A percentile compares a stretch with the other conserved stretches of the same genome.
Evolutionary conservation across 495 filamentous ascomycete genomes (phyloP).

Genomic region (Arthonia radiata): DNA sequence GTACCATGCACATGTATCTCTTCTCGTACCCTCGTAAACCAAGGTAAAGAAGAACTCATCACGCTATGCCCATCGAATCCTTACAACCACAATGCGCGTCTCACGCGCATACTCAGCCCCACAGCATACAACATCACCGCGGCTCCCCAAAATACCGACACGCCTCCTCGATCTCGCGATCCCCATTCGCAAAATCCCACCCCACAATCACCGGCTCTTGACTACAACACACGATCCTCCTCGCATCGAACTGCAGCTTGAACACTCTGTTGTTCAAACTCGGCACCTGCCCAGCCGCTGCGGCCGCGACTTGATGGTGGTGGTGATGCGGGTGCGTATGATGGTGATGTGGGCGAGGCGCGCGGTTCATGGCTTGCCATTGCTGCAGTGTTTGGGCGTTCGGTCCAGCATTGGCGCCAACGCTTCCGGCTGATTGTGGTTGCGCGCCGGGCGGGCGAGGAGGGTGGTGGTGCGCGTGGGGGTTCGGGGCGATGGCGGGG

Average conservation of each 20-base stretch:
- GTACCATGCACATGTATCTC: too few species aligned
- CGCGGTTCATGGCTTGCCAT: too few species aligned
- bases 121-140: too few species aligned
- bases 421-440: too few species aligned
- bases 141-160: slow-evolving; percentile 45
- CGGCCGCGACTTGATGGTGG: slow-evolving; percentile 5
- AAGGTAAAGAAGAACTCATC: too few species aligned
- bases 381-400: too few species aligned
- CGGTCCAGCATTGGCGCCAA: too few species aligned
- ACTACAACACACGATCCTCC: slow-evolving; percentile 81
- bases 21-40: too few species aligned
- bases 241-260: slow-evolving; percentile 88
- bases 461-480: slow-evolving; percentile 17
- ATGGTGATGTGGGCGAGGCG: slow-evolving; percentile 4
- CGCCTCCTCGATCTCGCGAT: slow-evolving; percentile 58
- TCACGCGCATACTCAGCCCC: too few species aligned
- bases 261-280: slow-evolving; percentile 49
- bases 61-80: too few species aligned
- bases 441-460: slow-evolving; percentile 16
- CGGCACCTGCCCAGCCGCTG: slow-evolving; percentile 1
- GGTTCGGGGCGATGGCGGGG: slow-evolving; percentile 8
- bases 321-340: slow-evolving; percentile 4
- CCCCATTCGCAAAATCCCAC: slow-evolving; percentile 93
- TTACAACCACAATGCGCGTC: too few species aligned
- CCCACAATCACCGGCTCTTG: slow-evolving; percentile 80